Conservation (phyloP, 495 filamentous ascomycete genomes). For the Annulohypoxylon stygium region DNA sequence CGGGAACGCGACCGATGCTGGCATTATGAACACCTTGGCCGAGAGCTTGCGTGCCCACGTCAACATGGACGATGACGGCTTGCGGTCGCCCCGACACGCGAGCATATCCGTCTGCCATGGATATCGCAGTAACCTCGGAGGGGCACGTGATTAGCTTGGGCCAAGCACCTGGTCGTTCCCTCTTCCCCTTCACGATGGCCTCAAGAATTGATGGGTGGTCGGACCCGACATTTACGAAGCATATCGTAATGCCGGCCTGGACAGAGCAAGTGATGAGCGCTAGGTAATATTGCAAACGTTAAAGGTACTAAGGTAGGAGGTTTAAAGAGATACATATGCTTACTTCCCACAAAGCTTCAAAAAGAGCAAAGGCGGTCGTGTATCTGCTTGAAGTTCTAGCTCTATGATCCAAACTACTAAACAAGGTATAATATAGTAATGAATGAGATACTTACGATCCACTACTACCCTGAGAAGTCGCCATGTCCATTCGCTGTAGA, state of each 20-base stretch:
- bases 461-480: background rate
- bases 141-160: background rate
- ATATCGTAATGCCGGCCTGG: background rate
- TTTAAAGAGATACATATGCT: background rate
- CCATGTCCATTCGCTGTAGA: background rate
- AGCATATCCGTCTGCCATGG: conserved; percentile 67
- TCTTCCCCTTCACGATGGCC: background rate
- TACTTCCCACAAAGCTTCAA: background rate
- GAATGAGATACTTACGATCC: background rate
- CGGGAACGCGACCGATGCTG: conserved; percentile 77
- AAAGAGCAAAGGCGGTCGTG: background rate
- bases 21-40: conserved; percentile 85
- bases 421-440: background rate
- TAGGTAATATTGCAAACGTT: background rate
- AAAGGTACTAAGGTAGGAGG: background rate
- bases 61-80: conserved; percentile 83
- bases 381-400: background rate
- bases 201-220: background rate
- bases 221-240: background rate
- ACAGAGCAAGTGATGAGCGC: background rate
- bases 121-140: background rate
- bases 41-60: conserved; percentile 84
- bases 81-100: conserved; percentile 78
- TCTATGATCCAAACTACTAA: background rate
- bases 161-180: background rate